Base-by-base conservation (phyloP, 2,329 filamentous ascomycete genomes). In the Fonsecaea multimorphosa region DNA sequence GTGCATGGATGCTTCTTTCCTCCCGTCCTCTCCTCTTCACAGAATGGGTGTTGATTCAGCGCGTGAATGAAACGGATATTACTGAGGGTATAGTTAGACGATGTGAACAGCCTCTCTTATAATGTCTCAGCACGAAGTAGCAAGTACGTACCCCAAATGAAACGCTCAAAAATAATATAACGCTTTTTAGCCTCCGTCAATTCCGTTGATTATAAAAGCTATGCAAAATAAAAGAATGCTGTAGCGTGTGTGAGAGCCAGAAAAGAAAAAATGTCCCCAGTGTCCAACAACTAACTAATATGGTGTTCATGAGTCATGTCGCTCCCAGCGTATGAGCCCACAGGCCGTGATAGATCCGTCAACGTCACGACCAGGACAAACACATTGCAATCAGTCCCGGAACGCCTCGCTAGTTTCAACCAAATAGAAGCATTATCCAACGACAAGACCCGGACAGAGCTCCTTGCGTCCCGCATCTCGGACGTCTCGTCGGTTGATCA, bases 131-230 rank as follows among this genome's bases (percentile, higher is more conserved):
- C 24, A 12, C 16, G 6, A 49, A 49, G 2, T 24, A 14, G 6
- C 12, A n/a, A n/a, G n/a, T n/a, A n/a, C n/a, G n/a, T n/a, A n/a
- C n/a, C n/a, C n/a, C n/a, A n/a, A n/a, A 24, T 2, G 16, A 56
- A 34, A 31, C n/a, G 16, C 53, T 14, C 32, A 56, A 27, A 7
- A 38, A 56, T 40, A 7, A 38, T 40, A 16, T 38, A 22, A 3
- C 31, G 24, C 22, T 4, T 12, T 49, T 40, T n/a, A 1, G 32
- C 6, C 16, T 34, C 34, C 29, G 29, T 34, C 56, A 7, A 22
- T 46, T 46, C 27, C 56, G 29, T 49, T 12, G 19, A 49, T 58
- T 58, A 58, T 6, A 58, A n/a, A 58, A 58, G 16, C 24, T 49
- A 49, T 58, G 44, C 27, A 46, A 49, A 49, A 24, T 49, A 11